Evolutionary conservation across 2,329 filamentous ascomycete species (phyloP).

Genomic region (Exophiala sideris): DNA sequence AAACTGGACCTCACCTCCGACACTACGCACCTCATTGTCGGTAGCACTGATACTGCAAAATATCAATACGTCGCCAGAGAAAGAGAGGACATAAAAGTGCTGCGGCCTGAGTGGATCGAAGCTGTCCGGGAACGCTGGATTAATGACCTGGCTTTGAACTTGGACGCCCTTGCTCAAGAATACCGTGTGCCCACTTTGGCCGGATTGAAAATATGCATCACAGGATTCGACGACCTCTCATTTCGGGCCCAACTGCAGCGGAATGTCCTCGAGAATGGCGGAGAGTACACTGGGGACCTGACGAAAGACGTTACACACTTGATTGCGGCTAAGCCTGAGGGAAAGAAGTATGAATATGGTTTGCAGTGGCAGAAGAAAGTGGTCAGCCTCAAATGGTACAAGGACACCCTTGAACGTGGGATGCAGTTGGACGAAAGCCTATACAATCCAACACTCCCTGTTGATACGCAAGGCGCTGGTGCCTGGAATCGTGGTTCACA

Average conservation of each 20-base stretch:
- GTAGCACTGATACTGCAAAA: constrained; percentile 83
- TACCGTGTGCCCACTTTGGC: constrained; percentile 44
- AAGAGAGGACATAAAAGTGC: constrained; percentile 77
- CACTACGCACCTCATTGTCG: constrained; percentile 90
- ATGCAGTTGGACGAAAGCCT: constrained; percentile 87
- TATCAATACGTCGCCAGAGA: constrained; percentile 93
- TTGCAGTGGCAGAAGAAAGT: constrained; percentile 74
- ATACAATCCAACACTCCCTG: constrained; percentile 72
- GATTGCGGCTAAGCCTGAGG: constrained; percentile 72
- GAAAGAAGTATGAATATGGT: constrained; percentile 89
- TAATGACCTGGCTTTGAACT: constrained; percentile 69
- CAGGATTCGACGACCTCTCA: constrained; percentile 64
- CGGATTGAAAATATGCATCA: constrained; percentile 63
- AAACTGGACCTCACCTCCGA: constrained; percentile 92
- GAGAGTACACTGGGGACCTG: constrained; percentile 81
- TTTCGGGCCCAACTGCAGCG: constrained; percentile 69
- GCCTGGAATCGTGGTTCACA: constrained; percentile 64
- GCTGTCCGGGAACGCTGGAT: constrained; percentile 79
- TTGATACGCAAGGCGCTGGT: constrained; percentile 68
- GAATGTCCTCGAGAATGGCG: constrained; percentile 67
- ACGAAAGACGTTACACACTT: constrained; percentile 84
- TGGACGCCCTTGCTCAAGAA: constrained; percentile 64
- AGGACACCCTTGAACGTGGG: constrained; percentile 75
- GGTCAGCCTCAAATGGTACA: constrained; percentile 80
- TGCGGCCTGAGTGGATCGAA: constrained; percentile 80